A percentile compares a stretch with the other conserved stretches of the same genome.
phyloP scores from a whole-genome alignment of 192 early-diverging fungal genomes.

The Haplosporangium gracile region DNA sequence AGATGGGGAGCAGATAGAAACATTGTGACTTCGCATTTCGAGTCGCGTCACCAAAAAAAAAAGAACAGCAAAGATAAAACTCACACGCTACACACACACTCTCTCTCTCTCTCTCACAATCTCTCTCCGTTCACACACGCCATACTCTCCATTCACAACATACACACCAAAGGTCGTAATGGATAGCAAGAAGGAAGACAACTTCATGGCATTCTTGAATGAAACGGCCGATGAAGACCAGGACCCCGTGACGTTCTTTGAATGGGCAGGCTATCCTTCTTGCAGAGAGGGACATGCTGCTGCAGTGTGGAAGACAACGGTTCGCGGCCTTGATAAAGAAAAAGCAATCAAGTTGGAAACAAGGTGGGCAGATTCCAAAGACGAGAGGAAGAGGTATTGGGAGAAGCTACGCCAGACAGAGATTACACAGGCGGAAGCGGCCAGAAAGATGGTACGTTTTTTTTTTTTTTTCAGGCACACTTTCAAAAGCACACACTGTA shows the following conservation, averaged over 20 bases:
- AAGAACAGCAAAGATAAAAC: too few relatives aligned
- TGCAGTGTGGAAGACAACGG: conserved; percentile 39
- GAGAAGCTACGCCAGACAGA: conserved; percentile 33
- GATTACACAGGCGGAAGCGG: conserved; percentile 22
- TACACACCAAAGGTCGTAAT: conserved; percentile 14
- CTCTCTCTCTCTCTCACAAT: not conserved
- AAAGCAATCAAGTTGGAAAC: conserved; percentile 34
- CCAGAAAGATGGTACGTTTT: conserved; percentile 30
- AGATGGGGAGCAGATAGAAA: not conserved
- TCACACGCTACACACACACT: not conserved
- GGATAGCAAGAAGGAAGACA: conserved; percentile 23
- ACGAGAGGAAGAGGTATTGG: conserved; percentile 33
- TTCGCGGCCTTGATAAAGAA: conserved; percentile 34
- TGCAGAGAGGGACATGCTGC: conserved; percentile 30
- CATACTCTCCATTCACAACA: conserved; percentile 7
- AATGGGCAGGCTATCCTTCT: conserved; percentile 47
- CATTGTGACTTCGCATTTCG: not conserved
- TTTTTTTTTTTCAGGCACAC: conserved; percentile 6
- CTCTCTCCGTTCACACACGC: conserved; percentile 16
- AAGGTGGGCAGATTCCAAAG: conserved; percentile 34
- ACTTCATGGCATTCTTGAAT: conserved; percentile 24
- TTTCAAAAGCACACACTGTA: too few relatives aligned
- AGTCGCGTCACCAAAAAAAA: too few relatives aligned
- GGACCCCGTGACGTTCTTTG: conserved; percentile 34
- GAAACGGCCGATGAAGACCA: conserved; percentile 29